Evolutionary conservation across 2,329 filamentous ascomycete species (phyloP).

Genomic region (Aureobasidium sp.): DNA sequence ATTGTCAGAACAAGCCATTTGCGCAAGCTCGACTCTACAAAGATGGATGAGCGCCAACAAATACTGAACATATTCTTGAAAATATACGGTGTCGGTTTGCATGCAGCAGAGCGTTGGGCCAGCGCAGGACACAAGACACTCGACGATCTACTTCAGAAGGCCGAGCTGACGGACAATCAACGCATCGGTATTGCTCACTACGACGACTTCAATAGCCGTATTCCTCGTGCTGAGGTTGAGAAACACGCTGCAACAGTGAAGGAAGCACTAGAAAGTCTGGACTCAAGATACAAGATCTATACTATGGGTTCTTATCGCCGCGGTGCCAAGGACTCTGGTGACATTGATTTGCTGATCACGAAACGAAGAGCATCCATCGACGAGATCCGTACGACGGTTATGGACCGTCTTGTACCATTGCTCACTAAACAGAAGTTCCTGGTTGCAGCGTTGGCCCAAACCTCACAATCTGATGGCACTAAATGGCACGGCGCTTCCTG

Average conservation of each 20-base stretch:
- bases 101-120: slow-evolving; percentile 68
- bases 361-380: slow-evolving; percentile 51
- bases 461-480: slow-evolving; percentile 50
- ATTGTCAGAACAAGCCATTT: slow-evolving; percentile 70
- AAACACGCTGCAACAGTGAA: slow-evolving; percentile 60
- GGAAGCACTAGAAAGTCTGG: slow-evolving; percentile 51
- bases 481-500: slow-evolving; percentile 88
- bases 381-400: slow-evolving; percentile 54
- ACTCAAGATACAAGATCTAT: slow-evolving; percentile 60
- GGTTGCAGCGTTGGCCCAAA: slow-evolving; percentile 56
- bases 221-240: slow-evolving; percentile 69
- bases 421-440: slow-evolving; percentile 61
- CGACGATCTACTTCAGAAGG: slow-evolving; percentile 58
- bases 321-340: slow-evolving; percentile 65
- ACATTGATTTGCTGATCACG: slow-evolving; percentile 81
- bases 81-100: slow-evolving; percentile 70
- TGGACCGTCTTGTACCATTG: slow-evolving; percentile 55
- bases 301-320: slow-evolving; percentile 81
- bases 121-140: slow-evolving; percentile 66
- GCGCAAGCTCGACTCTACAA: slow-evolving; percentile 62
- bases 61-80: slow-evolving; percentile 63
- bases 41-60: slow-evolving; percentile 57
- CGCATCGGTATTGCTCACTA: slow-evolving; percentile 71
- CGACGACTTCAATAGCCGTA: slow-evolving; percentile 68
- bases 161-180: slow-evolving; percentile 61